Evolutionary conservation across 768 basidiomycete genomes (phyloP).

Genomic region (Auriscalpium orientale): DNA sequence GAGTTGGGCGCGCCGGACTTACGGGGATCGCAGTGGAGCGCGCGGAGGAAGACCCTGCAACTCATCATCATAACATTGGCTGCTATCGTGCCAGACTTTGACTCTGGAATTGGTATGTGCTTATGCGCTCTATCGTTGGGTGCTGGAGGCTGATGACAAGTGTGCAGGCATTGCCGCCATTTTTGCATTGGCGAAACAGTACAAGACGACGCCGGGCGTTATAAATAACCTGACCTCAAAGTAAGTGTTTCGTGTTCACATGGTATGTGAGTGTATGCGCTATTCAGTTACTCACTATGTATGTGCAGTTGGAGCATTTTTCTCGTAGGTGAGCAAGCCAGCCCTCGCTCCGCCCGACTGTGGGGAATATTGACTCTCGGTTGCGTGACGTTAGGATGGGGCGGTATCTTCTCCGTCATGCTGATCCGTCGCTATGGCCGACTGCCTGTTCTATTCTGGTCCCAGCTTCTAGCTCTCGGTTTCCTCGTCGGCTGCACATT

Average conservation of each 20-base stretch:
- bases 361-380: neutral
- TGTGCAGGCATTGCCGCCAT: conserved; percentile 48
- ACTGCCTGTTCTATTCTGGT: conserved; percentile 64
- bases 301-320: conserved; percentile 55
- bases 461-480: conserved; percentile 50
- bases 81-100: conserved; percentile 60
- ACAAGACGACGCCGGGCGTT: conserved; percentile 43
- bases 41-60: conserved; percentile 44
- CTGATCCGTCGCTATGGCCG: conserved; percentile 56
- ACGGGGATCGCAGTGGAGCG: conserved; percentile 39
- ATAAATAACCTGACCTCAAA: conserved; percentile 60
- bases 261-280: conserved; percentile 14
- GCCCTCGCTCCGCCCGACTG: conserved; percentile 4
- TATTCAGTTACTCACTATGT: conserved; percentile 9
- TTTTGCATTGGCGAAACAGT: conserved; percentile 51
- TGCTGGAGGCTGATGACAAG: neutral
- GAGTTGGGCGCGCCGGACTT: neutral
- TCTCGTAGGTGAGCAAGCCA: conserved; percentile 35
- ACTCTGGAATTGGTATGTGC: conserved; percentile 50
- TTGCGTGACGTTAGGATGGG: conserved; percentile 38
- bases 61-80: conserved; percentile 56
- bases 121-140: neutral
- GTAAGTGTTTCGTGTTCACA: conserved; percentile 10
- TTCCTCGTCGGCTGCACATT: conserved; percentile 54
- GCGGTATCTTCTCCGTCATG: conserved; percentile 57